Evolutionary conservation across 805 yeast genomes (phyloP).

Genomic region (Yarrowia hollandica): DNA sequence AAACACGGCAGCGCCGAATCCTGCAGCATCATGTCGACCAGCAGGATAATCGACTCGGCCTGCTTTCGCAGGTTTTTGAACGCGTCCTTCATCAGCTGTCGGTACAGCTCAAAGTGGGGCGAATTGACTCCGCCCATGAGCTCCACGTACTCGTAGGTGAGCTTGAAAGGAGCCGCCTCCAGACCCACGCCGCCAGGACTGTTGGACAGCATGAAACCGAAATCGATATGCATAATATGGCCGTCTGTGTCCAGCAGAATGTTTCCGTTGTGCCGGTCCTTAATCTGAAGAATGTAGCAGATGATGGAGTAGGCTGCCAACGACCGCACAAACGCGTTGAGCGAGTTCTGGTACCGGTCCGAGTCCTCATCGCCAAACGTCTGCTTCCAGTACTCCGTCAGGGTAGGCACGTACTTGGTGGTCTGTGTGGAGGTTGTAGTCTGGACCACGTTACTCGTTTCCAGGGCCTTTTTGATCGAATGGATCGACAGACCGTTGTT

Average conservation of each 20-base stretch:
- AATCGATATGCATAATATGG: constrained; percentile 86
- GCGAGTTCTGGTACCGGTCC: constrained; percentile 66
- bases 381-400: constrained; percentile 74
- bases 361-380: constrained; percentile 65
- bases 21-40: constrained; percentile 92
- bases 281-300: constrained; percentile 86
- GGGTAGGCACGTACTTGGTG: constrained; percentile 64
- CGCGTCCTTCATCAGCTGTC: constrained; percentile 63
- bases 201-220: constrained; percentile 88
- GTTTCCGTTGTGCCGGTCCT: constrained; percentile 98
- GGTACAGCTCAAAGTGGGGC: constrained; percentile 59
- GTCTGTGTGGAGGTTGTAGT: constrained; percentile 53
- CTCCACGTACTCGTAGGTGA: constrained; percentile 86
- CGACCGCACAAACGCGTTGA: constrained; percentile 79
- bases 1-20: constrained; percentile 91
- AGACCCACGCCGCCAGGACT: constrained; percentile 93
- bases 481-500: constrained; percentile 93
- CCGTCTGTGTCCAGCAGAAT: constrained; percentile 95
- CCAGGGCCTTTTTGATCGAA: constrained; percentile 88
- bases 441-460: constrained; percentile 40
- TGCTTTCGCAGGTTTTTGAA: constrained; percentile 72
- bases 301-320: constrained; percentile 93
- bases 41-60: constrained; percentile 69
- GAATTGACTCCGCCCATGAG: constrained; percentile 78
- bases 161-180: constrained; percentile 96